Percentiles rank a stretch among this genome's conserved stretches.
Evolutionary conservation across 441 rosid genomes (phyloP).

Genomic region (Capsella rubella): DNA sequence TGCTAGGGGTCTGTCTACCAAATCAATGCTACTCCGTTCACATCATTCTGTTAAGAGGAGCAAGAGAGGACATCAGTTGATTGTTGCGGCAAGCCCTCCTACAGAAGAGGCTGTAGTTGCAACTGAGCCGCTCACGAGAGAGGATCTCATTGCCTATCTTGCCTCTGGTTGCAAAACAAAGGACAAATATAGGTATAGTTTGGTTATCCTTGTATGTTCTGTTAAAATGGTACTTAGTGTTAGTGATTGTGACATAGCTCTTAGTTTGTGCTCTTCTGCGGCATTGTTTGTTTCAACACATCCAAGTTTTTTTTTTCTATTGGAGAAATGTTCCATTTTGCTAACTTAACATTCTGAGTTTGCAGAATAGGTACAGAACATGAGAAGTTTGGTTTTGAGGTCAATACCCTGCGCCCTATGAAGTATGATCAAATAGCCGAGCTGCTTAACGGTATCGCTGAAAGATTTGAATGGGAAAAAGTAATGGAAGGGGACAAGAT

Average conservation of each 20-base stretch:
- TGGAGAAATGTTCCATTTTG: conserved; percentile 8
- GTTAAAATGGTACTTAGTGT: conserved; percentile 3
- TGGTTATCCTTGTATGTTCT: background rate
- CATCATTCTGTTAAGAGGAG: conserved; percentile 34
- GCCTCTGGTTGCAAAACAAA: conserved; percentile 95
- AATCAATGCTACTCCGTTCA: conserved; percentile 34
- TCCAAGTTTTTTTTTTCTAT: background rate
- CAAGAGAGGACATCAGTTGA: conserved; percentile 54
- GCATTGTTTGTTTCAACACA: background rate
- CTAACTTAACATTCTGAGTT: conserved; percentile 43
- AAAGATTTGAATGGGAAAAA: conserved; percentile 99
- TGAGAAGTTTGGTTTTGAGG: conserved; percentile 97
- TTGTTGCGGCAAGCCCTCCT: conserved; percentile 93
- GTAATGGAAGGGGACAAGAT: conserved; percentile 87
- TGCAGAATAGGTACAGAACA: conserved; percentile 98
- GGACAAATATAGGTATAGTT: conserved; percentile 82
- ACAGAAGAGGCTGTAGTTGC: conserved; percentile 78
- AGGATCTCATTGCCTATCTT: conserved; percentile 86
- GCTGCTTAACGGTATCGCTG: conserved; percentile 88
- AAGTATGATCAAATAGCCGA: conserved; percentile 94
- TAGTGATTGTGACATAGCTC: background rate
- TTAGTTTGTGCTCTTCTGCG: conserved; percentile 2
- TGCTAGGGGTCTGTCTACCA: conserved; percentile 48
- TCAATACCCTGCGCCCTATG: conserved; percentile 83
- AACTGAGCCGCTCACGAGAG: conserved; percentile 80